These are phyloP conservation scores for Botrytis deweyae DNA, from an alignment of 2,329 filamentous ascomycete genomes.

Conservation along the genomic window DNA sequence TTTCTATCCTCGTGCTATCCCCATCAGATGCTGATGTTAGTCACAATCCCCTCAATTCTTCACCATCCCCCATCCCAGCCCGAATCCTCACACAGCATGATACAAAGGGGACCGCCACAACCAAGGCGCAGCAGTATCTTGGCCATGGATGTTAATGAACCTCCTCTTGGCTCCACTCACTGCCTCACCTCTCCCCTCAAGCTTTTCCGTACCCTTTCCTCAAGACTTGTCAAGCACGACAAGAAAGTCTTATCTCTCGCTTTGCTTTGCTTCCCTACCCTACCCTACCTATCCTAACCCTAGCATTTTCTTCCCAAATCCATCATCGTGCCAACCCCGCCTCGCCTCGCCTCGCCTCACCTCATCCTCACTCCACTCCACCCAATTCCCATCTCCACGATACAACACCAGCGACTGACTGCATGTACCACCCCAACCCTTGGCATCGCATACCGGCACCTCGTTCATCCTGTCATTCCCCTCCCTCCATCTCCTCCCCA, in stretches of 20 bases:
- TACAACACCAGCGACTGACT: conserved; percentile 1
- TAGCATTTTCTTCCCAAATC: neutral
- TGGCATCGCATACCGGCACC: conserved; percentile 6
- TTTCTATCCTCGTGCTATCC: conserved; percentile 15
- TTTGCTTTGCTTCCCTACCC: neutral
- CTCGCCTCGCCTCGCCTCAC: conserved; percentile 2
- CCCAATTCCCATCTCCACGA: neutral
- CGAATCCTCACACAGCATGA: neutral
- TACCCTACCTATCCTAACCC: neutral
- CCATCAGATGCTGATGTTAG: neutral
- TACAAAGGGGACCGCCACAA: conserved; percentile 4
- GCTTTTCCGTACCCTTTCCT: conserved; percentile 2
- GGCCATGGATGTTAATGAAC: neutral
- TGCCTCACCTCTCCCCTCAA: neutral
- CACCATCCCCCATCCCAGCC: neutral
- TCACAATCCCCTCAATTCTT: neutral
- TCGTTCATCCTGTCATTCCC: neutral
- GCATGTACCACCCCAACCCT: conserved; percentile 1
- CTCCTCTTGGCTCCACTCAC: conserved; percentile 19
- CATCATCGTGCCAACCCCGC: neutral
- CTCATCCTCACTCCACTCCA: neutral
- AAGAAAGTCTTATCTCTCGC: conserved; percentile 19
- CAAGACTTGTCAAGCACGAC: conserved; percentile 1
- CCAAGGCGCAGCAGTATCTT: conserved; percentile 19
- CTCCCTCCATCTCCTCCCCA: neutral